These are phyloP conservation scores for Sarocladiaceae sp. DNA, from an alignment of 2,329 filamentous ascomycete species.

Conservation along the genomic window DNA sequence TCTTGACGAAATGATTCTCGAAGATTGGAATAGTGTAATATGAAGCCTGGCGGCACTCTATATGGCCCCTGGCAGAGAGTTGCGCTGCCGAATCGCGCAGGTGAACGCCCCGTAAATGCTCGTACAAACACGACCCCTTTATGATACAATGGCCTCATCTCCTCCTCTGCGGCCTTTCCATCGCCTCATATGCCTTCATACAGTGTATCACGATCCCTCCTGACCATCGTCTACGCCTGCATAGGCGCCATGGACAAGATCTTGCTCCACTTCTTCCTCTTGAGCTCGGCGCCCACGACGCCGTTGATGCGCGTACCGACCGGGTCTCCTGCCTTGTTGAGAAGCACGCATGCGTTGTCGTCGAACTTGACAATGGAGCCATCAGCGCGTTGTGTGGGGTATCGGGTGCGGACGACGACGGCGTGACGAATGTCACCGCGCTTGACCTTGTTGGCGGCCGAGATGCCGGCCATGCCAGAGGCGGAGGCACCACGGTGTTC, in stretches of 20 bases:
- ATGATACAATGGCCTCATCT: conserved; percentile 1
- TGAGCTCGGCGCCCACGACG: conserved; percentile 82
- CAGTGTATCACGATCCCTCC: not conserved
- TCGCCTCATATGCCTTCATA: not conserved
- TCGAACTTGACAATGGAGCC: conserved; percentile 89
- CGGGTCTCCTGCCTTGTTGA: conserved; percentile 95
- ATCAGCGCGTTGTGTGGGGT: conserved; percentile 81
- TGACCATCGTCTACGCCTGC: conserved; percentile 37
- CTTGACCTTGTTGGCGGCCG: conserved; percentile 83
- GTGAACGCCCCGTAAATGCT: conserved; percentile 7
- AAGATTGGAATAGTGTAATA: too few relatives aligned
- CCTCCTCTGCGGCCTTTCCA: not conserved
- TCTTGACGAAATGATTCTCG: too few relatives aligned
- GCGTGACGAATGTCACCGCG: conserved; percentile 95
- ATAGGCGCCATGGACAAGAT: conserved; percentile 88
- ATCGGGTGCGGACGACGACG: conserved; percentile 85
- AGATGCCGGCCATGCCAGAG: conserved; percentile 64
- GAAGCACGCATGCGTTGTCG: conserved; percentile 94
- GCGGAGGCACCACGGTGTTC: conserved; percentile 80
- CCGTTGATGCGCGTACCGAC: conserved; percentile 90
- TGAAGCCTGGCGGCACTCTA: too few relatives aligned
- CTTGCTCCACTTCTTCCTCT: conserved; percentile 95
- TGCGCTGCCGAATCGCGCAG: not conserved
- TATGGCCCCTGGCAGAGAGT: too few relatives aligned
- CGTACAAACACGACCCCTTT: conserved; percentile 1